Evolutionary conservation across 257 asterid genomes (phyloP).

Genomic region (Perilla frutescens): DNA sequence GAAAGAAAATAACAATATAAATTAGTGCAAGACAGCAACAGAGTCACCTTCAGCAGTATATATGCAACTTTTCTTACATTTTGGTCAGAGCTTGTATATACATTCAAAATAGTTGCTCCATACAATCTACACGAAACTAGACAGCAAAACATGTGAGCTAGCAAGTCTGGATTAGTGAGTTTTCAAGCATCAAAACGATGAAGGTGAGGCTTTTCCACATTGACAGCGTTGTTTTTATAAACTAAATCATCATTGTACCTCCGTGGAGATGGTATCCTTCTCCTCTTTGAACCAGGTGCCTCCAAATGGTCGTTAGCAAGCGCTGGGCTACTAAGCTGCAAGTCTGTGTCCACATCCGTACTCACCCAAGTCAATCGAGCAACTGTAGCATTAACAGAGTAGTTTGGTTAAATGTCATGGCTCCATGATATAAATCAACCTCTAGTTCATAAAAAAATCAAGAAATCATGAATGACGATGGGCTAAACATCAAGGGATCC

Average conservation of each 20-base stretch:
- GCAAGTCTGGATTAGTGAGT: conserved; percentile 15
- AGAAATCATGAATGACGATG: conserved; percentile 13
- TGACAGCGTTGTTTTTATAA: conserved; percentile 31
- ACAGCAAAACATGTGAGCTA: neutral
- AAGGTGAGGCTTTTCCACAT: conserved; percentile 39
- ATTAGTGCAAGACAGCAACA: neutral
- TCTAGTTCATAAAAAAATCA: neutral
- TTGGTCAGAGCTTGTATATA: neutral
- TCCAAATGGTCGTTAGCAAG: conserved; percentile 27
- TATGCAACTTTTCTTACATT: neutral
- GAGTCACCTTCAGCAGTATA: neutral
- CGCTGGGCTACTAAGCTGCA: conserved; percentile 47
- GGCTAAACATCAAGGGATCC: neutral
- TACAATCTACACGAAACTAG: conserved; percentile 19
- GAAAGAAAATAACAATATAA: no score
- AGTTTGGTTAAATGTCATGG: conserved; percentile 3
- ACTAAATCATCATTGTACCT: conserved; percentile 37
- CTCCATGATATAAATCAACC: neutral
- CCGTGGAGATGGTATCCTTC: conserved; percentile 38
- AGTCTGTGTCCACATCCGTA: conserved; percentile 51
- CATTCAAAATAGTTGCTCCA: neutral
- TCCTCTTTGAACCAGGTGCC: conserved; percentile 48
- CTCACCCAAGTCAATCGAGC: conserved; percentile 54
- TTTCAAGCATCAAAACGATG: conserved; percentile 16
- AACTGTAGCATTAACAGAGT: conserved; percentile 37